phyloP scores from a whole-genome alignment of 176 grass and related monocot species.

The Musa itinerans region DNA sequence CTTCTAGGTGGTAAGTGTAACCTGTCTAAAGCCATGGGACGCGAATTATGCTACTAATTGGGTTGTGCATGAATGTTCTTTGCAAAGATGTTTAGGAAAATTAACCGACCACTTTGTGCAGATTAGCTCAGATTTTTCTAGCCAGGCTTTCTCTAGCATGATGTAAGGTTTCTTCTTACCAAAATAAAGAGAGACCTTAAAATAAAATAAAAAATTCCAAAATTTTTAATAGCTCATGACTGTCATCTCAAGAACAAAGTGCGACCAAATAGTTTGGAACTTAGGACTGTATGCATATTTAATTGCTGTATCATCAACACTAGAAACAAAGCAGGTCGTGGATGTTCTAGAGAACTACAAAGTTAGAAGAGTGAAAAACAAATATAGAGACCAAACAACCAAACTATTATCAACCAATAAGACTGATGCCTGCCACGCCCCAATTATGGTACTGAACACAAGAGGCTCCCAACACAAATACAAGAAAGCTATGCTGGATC shows the following conservation, averaged over 20 bases:
- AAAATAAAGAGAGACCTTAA: not conserved
- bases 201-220: not conserved
- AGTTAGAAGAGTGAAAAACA: no score
- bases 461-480: not conserved
- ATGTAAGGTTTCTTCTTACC: not conserved
- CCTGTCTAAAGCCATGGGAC: no score
- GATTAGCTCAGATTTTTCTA: not conserved
- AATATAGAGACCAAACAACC: no score
- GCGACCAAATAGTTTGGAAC: not conserved
- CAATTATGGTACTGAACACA: not conserved
- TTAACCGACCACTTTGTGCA: not conserved
- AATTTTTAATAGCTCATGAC: not conserved
- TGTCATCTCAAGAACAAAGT: not conserved
- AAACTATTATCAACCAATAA: no score
- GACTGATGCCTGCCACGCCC: no score
- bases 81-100: not conserved
- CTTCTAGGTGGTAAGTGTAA: no score
- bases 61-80: not conserved
- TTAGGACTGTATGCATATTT: not conserved
- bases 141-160: not conserved
- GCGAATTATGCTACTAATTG: no score
- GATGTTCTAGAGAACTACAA: not conserved
- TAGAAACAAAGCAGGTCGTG: not conserved
- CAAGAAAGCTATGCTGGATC: not conserved
- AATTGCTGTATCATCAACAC: not conserved